A percentile compares a stretch with the other conserved stretches of the same genome.
Conservation (phyloP, 108 stramenopile species). For the Pseudonitzschia multiseries region DNA sequence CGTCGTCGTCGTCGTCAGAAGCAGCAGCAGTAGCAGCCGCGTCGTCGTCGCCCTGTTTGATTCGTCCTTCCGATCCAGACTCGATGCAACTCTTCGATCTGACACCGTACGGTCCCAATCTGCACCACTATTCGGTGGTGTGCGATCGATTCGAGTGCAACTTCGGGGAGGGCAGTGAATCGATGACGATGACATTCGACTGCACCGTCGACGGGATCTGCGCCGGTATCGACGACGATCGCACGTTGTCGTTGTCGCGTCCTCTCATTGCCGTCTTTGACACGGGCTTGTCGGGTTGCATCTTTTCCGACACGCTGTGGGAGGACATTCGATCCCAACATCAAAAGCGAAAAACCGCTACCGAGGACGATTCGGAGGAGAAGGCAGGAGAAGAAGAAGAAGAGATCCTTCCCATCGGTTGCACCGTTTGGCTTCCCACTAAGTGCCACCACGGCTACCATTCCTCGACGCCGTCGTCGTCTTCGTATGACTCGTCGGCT, state of each 20-base stretch:
- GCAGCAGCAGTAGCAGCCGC: background rate
- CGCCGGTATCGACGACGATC: background rate
- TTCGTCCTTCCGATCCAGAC: background rate
- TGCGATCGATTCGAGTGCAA: conserved; percentile 20
- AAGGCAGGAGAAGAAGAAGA: too few species aligned
- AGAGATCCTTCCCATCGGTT: conserved; percentile 1
- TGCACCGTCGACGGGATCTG: background rate
- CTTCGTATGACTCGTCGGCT: too few species aligned
- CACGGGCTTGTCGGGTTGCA: conserved; percentile 46
- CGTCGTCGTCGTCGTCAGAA: too few species aligned
- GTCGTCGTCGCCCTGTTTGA: background rate
- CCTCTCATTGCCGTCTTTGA: conserved; percentile 40
- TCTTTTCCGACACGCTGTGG: conserved; percentile 36
- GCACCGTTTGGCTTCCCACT: conserved; percentile 8
- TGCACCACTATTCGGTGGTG: conserved; percentile 39
- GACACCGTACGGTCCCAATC: conserved; percentile 29
- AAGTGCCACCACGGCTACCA: background rate
- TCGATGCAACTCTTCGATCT: conserved; percentile 33
- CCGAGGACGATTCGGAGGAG: too few species aligned
- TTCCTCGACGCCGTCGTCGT: background rate
- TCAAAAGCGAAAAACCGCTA: too few species aligned
- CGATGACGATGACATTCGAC: background rate
- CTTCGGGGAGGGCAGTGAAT: background rate
- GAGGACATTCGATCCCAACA: conserved; percentile 22
- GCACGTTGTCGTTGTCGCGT: conserved; percentile 4